These are phyloP conservation scores for Talaromyces sp. DNA, from an alignment of 2,329 filamentous ascomycete species.

Conservation along the genomic window DNA sequence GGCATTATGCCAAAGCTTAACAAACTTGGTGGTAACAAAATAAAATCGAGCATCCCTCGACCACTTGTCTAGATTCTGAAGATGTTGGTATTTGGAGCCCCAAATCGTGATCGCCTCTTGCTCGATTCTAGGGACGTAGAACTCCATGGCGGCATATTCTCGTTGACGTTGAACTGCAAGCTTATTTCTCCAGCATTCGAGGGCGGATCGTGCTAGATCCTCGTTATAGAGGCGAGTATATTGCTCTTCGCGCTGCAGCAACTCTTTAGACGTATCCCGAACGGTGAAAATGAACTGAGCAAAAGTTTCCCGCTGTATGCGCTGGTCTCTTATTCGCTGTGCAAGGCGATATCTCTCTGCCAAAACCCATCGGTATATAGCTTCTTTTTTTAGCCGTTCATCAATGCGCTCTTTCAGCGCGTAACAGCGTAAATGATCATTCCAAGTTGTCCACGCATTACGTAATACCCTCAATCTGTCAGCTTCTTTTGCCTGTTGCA, in stretches of 20 bases:
- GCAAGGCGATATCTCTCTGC: conserved; percentile 44
- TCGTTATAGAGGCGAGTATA: conserved; percentile 33
- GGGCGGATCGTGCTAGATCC: conserved; percentile 34
- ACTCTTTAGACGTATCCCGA: conserved; percentile 34
- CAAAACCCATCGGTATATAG: conserved; percentile 61
- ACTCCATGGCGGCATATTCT: conserved; percentile 42
- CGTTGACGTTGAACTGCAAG: conserved; percentile 39
- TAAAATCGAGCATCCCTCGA: conserved; percentile 57
- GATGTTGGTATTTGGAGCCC: conserved; percentile 39
- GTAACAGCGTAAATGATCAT: conserved; percentile 56
- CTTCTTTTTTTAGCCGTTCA: conserved; percentile 54
- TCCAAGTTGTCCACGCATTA: conserved; percentile 61
- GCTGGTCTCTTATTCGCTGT: conserved; percentile 39
- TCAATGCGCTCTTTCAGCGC: conserved; percentile 53
- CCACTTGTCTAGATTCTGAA: conserved; percentile 50
- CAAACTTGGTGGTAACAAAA: conserved; percentile 48
- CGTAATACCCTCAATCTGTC: conserved; percentile 53
- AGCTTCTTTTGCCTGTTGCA: conserved; percentile 48
- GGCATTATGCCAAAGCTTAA: conserved; percentile 53
- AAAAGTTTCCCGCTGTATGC: conserved; percentile 39
- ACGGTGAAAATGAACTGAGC: conserved; percentile 40
- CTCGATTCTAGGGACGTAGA: conserved; percentile 41
- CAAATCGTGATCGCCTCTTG: conserved; percentile 41
- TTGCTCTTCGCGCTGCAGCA: conserved; percentile 37
- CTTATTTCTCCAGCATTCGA: conserved; percentile 38